Base-by-base conservation (phyloP, 176 grass and related monocot species). In the Oryza punctata region DNA sequence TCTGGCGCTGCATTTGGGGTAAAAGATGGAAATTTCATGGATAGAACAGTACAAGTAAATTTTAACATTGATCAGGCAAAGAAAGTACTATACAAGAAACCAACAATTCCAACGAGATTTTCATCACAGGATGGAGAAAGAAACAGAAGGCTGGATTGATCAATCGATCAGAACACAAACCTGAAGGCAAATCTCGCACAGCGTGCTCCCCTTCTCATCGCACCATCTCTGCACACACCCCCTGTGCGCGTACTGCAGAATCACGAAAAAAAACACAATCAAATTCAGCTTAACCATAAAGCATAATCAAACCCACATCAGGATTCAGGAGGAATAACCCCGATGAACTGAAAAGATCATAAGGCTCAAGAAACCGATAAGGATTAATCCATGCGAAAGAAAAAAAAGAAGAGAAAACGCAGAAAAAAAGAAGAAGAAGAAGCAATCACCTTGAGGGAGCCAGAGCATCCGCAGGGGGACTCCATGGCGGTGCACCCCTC, bases 131-230 rank as follows among this genome's bases (percentile, higher is more conserved):
- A 67, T 47, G 2, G 13, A 67, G 52, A 35, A 35, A 0, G 29
- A 15, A 19, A 9, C 37, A n/a, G 1, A 52, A 45, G 64, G 12
- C 45, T 59, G 43, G 12, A 9, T 1, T 21, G 85, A 18, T 72
- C 63, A 54, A 16, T 54, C 6, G 16, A 18, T 54, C 19, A 10
- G 10, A 23, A 60, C 9, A 23, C 70, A 40, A 75, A 97, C 94
- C 94, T 94, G 90, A 13, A 92, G 90, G 70, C 93, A 95, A 84
- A 95, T 92, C 82, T 95, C 93, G 18, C 93, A 95, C 60, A 90
- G 40, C 8, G 76, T 90, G 87, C 82, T 90, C 63, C 93, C 93
- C 73, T 95, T 95, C 81, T 95, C 93, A 65, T 92, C 82, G 77
- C 93, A 95, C 93, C 93, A 95, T 75, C 90, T 86, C 90, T 95